Evolutionary conservation across 805 yeast species (phyloP).

Genomic region (Candida ortonii): DNA sequence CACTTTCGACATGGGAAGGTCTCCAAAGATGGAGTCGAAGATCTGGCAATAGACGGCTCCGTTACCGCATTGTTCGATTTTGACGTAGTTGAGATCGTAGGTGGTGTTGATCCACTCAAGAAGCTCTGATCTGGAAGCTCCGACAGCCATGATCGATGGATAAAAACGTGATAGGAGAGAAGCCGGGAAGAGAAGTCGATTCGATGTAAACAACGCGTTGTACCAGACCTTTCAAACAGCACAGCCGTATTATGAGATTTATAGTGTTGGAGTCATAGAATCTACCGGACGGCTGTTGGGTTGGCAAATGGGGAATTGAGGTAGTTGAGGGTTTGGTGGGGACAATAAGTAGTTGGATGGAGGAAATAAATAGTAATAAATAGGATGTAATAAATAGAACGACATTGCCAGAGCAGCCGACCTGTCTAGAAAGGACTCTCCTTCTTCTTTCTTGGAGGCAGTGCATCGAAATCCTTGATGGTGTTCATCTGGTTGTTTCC

Average conservation of each 20-base stretch:
- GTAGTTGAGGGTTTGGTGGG: background rate
- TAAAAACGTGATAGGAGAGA: background rate
- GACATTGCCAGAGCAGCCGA: background rate
- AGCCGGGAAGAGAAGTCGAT: background rate
- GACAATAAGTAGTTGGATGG: too few relatives aligned
- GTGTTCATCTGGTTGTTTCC: slow-evolving; percentile 26
- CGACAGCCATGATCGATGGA: slow-evolving; percentile 33
- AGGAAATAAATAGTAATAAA: slow-evolving; percentile 5
- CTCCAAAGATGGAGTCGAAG: slow-evolving; percentile 79
- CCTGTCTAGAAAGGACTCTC: slow-evolving; percentile 19
- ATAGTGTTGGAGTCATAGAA: too few relatives aligned
- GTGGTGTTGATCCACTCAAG: slow-evolving; percentile 81
- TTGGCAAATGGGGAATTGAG: slow-evolving; percentile 8
- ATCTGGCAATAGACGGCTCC: slow-evolving; percentile 96
- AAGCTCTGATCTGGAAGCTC: slow-evolving; percentile 82
- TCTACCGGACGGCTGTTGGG: slow-evolving; percentile 3
- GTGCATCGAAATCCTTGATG: slow-evolving; percentile 25
- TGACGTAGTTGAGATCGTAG: slow-evolving; percentile 60
- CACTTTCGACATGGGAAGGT: slow-evolving; percentile 77
- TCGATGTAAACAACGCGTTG: slow-evolving; percentile 17
- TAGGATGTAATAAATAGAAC: slow-evolving; percentile 1
- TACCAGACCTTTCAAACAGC: too few relatives aligned
- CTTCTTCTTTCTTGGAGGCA: slow-evolving; percentile 33
- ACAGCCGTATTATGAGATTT: too few relatives aligned
- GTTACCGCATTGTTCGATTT: slow-evolving; percentile 90